Evolutionary conservation across 352 stramenopile species (phyloP).

Genomic region (Halophytophthora batemanensis): DNA sequence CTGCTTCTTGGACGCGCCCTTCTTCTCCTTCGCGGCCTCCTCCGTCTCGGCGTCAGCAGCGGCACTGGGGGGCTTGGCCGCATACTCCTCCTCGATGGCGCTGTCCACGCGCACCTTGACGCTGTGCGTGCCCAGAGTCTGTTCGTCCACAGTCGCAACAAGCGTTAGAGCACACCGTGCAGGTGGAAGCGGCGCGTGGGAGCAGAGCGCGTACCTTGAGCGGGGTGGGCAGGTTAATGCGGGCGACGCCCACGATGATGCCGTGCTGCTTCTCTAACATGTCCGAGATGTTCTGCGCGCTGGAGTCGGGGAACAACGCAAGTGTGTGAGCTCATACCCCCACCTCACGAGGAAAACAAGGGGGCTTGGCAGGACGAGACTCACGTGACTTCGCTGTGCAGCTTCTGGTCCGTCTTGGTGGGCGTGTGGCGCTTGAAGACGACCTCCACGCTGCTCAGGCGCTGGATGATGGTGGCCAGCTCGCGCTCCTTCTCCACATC

Average conservation of each 20-base stretch:
- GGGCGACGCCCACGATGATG: slow-evolving; percentile 76
- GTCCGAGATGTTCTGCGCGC: slow-evolving; percentile 80
- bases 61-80: slow-evolving; percentile 27
- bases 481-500: slow-evolving; percentile 58
- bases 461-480: slow-evolving; percentile 60
- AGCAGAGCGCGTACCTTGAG: slow-evolving; percentile 49
- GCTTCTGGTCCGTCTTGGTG: slow-evolving; percentile 49
- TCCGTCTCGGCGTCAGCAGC: too few species aligned
- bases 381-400: slow-evolving; percentile 70
- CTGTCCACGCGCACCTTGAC: slow-evolving; percentile 85
- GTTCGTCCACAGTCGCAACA: not conserved
- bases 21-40: slow-evolving; percentile 35
- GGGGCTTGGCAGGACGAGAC: not conserved
- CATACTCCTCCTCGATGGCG: slow-evolving; percentile 67
- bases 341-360: not conserved
- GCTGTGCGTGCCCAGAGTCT: slow-evolving; percentile 73
- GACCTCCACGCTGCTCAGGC: slow-evolving; percentile 56
- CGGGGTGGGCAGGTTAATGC: slow-evolving; percentile 64
- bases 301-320: slow-evolving; percentile 12
- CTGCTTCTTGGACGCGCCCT: slow-evolving; percentile 73
- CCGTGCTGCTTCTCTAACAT: slow-evolving; percentile 83
- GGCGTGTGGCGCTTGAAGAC: slow-evolving; percentile 82
- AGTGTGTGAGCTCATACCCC: not conserved
- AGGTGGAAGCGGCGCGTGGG: too few species aligned
- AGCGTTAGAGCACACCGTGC: too few species aligned